Conservation (phyloP, 805 yeast genomes). For the Kuraishia piskuri region DNA sequence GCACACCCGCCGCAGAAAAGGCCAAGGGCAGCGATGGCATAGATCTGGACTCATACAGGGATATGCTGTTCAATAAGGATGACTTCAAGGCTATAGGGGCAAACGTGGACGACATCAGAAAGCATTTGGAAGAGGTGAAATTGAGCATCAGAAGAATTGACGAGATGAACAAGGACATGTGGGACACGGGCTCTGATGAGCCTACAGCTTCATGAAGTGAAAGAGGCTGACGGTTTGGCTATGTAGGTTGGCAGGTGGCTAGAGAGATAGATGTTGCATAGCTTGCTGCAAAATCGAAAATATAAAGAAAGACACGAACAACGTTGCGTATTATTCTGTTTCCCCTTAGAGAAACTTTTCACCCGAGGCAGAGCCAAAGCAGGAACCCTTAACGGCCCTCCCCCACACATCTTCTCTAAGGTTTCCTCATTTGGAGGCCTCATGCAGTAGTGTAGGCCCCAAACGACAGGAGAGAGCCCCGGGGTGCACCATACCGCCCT, state of each 20-base stretch:
- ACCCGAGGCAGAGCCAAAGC: not conserved
- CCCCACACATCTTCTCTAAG: not conserved
- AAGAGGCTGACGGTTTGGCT: not conserved
- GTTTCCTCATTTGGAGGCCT: not conserved
- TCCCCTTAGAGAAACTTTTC: not conserved
- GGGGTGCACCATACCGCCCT: not conserved
- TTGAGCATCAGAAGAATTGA: slow-evolving; percentile 39
- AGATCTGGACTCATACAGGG: slow-evolving; percentile 7
- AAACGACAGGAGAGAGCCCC: not conserved
- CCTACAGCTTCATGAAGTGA: not conserved
- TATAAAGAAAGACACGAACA: no score
- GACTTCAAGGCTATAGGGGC: slow-evolving; percentile 43
- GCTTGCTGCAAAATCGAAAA: no score
- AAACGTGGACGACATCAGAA: slow-evolving; percentile 40
- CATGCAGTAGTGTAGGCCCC: not conserved
- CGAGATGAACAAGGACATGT: slow-evolving; percentile 31
- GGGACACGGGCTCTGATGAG: slow-evolving; percentile 20
- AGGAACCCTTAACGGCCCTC: not conserved
- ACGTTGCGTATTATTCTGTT: no score
- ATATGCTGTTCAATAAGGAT: slow-evolving; percentile 34
- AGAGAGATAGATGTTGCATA: no score
- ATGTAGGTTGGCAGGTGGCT: no score
- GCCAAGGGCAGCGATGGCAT: slow-evolving; percentile 1
- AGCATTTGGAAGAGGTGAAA: slow-evolving; percentile 43
- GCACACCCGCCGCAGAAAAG: not conserved